These are phyloP conservation scores for Trametes elegans DNA, from an alignment of 768 basidiomycete genomes.

Conservation along the genomic window DNA sequence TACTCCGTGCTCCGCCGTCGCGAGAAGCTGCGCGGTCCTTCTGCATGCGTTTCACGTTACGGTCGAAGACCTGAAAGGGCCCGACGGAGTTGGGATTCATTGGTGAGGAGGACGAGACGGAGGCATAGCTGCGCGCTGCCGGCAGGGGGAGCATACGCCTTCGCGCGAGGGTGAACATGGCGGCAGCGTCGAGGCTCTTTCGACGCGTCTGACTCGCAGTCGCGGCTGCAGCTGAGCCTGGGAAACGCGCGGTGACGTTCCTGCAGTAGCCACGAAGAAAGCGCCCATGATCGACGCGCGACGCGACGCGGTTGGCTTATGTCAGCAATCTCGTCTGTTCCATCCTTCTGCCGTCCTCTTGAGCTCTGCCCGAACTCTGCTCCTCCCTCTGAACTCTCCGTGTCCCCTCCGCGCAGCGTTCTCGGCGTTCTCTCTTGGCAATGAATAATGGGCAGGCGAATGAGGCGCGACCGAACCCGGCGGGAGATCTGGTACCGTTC, in stretches of 20 bases:
- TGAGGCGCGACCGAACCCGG: neutral
- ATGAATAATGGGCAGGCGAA: constrained; percentile 22
- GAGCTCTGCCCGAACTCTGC: neutral
- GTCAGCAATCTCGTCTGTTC: constrained; percentile 1
- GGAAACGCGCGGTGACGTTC: neutral
- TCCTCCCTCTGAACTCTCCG: neutral
- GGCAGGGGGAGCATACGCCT: neutral
- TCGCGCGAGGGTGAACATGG: constrained; percentile 3
- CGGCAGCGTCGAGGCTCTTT: neutral
- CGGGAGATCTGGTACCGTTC: constrained; percentile 1
- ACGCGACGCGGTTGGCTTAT: constrained; percentile 18
- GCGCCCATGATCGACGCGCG: constrained; percentile 3
- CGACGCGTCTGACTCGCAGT: too few relatives aligned
- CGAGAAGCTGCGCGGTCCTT: constrained; percentile 67
- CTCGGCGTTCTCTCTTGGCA: neutral
- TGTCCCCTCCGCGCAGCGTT: neutral
- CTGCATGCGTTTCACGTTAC: constrained; percentile 72
- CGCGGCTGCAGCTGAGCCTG: too few relatives aligned
- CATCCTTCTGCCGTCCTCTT: neutral
- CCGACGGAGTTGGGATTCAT: constrained; percentile 47
- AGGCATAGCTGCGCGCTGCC: constrained; percentile 42
- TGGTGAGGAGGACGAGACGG: constrained; percentile 44
- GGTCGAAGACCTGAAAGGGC: constrained; percentile 87
- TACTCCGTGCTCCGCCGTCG: constrained; percentile 58
- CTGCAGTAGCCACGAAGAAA: neutral